These are phyloP conservation scores for Nicotiana otophora DNA, from an alignment of 257 asterid genomes.

Conservation along the genomic window DNA sequence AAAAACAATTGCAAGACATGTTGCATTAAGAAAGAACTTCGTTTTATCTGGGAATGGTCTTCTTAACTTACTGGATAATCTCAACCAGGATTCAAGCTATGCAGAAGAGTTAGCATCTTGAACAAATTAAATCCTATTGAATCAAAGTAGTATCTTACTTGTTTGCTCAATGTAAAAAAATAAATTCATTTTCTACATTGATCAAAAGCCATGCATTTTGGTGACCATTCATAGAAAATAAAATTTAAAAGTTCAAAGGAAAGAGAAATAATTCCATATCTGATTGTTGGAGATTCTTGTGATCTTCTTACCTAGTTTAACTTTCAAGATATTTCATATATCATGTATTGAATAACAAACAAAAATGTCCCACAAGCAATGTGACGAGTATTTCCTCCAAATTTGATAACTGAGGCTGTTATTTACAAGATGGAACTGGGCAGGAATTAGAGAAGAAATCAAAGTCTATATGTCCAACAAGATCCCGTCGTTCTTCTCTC, in stretches of 20 bases:
- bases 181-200: not conserved
- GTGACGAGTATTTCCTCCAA: not conserved
- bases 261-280: not conserved
- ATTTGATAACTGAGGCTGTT: not conserved
- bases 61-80: too few relatives aligned
- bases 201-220: not conserved
- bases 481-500: not conserved
- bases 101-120: not conserved
- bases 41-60: too few relatives aligned
- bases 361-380: not conserved
- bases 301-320: not conserved
- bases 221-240: not conserved
- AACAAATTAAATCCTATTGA: not conserved
- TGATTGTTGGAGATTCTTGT: not conserved
- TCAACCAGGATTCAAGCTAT: not conserved
- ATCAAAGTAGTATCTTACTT: not conserved
- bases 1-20: too few relatives aligned
- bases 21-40: too few relatives aligned
- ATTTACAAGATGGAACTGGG: not conserved
- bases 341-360: not conserved
- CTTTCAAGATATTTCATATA: not conserved
- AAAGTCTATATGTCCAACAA: not conserved
- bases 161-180: not conserved
- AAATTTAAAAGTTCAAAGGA: not conserved
- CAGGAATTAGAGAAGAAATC: not conserved